Percentiles rank a stretch among this genome's conserved stretches.
These are phyloP conservation scores for Diplocarpon rosae DNA, from an alignment of 2,329 filamentous ascomycete species.

Conservation along the genomic window DNA sequence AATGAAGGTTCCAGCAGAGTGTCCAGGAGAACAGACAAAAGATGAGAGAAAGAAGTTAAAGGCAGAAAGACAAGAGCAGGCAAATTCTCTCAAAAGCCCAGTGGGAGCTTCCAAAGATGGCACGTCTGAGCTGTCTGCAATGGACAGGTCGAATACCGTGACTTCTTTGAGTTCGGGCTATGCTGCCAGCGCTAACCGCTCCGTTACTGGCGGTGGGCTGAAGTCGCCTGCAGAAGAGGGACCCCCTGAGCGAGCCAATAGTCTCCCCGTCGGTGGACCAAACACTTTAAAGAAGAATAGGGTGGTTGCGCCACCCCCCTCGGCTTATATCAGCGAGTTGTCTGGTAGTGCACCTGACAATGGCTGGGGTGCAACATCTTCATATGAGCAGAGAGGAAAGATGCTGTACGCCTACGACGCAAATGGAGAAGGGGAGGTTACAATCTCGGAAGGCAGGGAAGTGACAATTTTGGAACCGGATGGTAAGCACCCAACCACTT, in stretches of 20 bases:
- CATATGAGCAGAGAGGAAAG: constrained; percentile 58
- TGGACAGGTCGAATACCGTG: constrained; percentile 75
- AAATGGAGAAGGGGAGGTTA: constrained; percentile 69
- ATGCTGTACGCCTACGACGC: constrained; percentile 87
- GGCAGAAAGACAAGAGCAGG: constrained; percentile 67
- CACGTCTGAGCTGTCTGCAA: constrained; percentile 51
- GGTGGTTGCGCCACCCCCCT: constrained; percentile 77
- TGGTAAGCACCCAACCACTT: constrained; percentile 45
- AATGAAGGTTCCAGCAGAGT: constrained; percentile 95
- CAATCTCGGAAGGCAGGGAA: constrained; percentile 67
- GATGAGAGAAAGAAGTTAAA: constrained; percentile 95
- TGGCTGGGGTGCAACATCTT: constrained; percentile 26
- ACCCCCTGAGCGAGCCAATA: constrained; percentile 27
- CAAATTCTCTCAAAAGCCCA: constrained; percentile 37
- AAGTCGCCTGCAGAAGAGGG: constrained; percentile 42
- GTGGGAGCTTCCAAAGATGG: constrained; percentile 30
- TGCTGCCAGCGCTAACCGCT: constrained; percentile 65
- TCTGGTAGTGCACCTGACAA: constrained; percentile 38
- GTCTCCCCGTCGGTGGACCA: constrained; percentile 14
- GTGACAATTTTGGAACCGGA: constrained; percentile 75
- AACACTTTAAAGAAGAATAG: constrained; percentile 45
- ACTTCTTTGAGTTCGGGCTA: constrained; percentile 85
- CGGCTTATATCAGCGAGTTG: constrained; percentile 63
- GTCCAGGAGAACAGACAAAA: constrained; percentile 85
- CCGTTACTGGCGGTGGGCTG: constrained; percentile 50